Base-by-base conservation (phyloP, 495 filamentous ascomycete genomes). In the Neurospora sp. region DNA sequence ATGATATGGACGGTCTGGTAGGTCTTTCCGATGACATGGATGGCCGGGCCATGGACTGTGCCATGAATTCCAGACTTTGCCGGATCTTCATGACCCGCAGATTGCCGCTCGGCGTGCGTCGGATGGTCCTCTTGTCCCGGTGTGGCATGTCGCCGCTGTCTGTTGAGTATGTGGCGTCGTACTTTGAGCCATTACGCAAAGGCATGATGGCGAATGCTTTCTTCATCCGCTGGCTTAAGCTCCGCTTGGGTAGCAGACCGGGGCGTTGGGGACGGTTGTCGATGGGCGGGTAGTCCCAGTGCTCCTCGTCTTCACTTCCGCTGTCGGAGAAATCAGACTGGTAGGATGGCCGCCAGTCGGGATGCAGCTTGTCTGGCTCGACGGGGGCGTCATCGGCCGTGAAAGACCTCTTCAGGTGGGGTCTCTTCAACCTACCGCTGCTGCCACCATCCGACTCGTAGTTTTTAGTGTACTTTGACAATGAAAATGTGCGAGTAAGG, bases 261-360 rank as follows among this genome's bases (percentile, higher is more conserved):
- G 53, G 53, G 27, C 53, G 53, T 35, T 16, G 53, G 42, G 80
- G 84, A 39, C 84, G 87, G 78, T 83, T 84, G 61, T 83, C 81
- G 53, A 78, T 75, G 22, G 78, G 76, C n/a, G 83, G 80, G 70
- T 84, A 83, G 39, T 79, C 76, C n/a, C 78, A 75, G 20, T 72
- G 76, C 45, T 79, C 78, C 14, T 83, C 81, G 39, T 85, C 81
- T 12, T 84, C 78, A 9, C 83, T 82, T 71, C 87, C 85, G n/a
- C 82, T 84, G 41, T 86, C 85, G 7, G 86, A 81, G 72, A 91
- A 88, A 39, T 92, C 90, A 85, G 89, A 91, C 27, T 65, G 53
- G 78, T 92, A 93, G 35, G 89, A 69, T 5, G 94, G 93, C 37
- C 89, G 87, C 94, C 94, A 97, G 80, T 91, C 91, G 1, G 93